These are phyloP conservation scores for Penicillium turbatum DNA, from an alignment of 495 filamentous ascomycete genomes.

Conservation along the genomic window DNA sequence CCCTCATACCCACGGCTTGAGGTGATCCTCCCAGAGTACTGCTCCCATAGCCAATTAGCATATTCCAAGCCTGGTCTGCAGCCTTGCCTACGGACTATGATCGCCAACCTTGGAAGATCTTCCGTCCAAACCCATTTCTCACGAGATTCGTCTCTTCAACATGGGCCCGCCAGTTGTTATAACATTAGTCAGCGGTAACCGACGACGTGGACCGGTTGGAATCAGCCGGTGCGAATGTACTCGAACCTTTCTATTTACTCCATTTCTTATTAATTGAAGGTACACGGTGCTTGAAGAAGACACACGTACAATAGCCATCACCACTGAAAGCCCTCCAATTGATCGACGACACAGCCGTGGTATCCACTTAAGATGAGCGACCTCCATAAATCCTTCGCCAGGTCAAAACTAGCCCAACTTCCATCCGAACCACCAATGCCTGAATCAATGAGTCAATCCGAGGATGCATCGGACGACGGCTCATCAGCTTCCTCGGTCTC, in stretches of 20 bases:
- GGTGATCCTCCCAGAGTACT: no score
- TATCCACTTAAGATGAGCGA: conserved; percentile 63
- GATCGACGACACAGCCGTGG: conserved; percentile 5
- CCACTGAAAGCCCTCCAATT: not conserved
- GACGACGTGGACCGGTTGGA: not conserved
- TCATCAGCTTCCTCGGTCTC: conserved; percentile 71
- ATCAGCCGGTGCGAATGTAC: not conserved
- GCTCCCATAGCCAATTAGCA: no score
- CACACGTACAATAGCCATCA: not conserved
- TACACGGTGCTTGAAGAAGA: not conserved
- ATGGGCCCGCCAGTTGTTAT: no score
- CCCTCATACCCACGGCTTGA: no score
- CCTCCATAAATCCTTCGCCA: conserved; percentile 78
- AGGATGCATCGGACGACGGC: conserved; percentile 48
- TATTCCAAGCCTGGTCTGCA: no score
- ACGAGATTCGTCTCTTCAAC: no score
- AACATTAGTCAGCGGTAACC: not conserved
- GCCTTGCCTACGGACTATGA: no score
- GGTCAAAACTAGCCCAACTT: conserved; percentile 65
- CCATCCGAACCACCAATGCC: conserved; percentile 53
- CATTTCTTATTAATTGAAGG: not conserved
- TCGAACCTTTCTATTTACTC: not conserved
- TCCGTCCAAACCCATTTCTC: no score
- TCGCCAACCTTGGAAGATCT: no score
- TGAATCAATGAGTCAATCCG: conserved; percentile 26